Evolutionary conservation across 371 early-diverging fungal genomes (phyloP).

Genomic region (Actinomucor elegans): DNA sequence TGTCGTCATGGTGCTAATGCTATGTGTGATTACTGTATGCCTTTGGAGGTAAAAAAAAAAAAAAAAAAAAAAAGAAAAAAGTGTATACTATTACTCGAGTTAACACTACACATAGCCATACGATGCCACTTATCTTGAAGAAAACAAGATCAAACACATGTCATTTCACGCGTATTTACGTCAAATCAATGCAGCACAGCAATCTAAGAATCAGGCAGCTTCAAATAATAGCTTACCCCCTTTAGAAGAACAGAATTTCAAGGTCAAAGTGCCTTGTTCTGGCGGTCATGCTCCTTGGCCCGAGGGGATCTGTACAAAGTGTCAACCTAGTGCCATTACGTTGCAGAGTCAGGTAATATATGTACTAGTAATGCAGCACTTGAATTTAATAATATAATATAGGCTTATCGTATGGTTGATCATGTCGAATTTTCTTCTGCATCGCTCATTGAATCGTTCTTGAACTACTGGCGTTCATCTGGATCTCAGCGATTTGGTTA

Average conservation of each 20-base stretch:
- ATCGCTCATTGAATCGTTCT: slow-evolving; percentile 83
- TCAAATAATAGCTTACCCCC: slow-evolving; percentile 66
- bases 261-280: slow-evolving; percentile 79
- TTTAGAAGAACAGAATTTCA: slow-evolving; percentile 81
- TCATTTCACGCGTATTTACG: slow-evolving; percentile 93
- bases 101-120: too few relatives aligned
- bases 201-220: slow-evolving; percentile 55
- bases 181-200: slow-evolving; percentile 64
- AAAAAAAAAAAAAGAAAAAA: slow-evolving; percentile 4
- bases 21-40: slow-evolving; percentile 99
- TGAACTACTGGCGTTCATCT: slow-evolving; percentile 86
- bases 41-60: slow-evolving; percentile 69
- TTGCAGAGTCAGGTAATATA: slow-evolving; percentile 89
- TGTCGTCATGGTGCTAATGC: slow-evolving; percentile 90
- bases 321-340: slow-evolving; percentile 94
- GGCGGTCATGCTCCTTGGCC: slow-evolving; percentile 92
- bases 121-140: slow-evolving; percentile 81
- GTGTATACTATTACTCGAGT: too few relatives aligned
- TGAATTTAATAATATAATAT: slow-evolving; percentile 13
- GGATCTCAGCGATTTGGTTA: slow-evolving; percentile 93
- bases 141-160: slow-evolving; percentile 96
- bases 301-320: slow-evolving; percentile 94
- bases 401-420: slow-evolving; percentile 97
- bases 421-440: slow-evolving; percentile 97
- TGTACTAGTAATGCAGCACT: too few relatives aligned